Percentiles rank a stretch among this genome's conserved stretches.
These are phyloP conservation scores for Exophiala viscosa DNA, from an alignment of 2,329 filamentous ascomycete species.

Conservation along the genomic window DNA sequence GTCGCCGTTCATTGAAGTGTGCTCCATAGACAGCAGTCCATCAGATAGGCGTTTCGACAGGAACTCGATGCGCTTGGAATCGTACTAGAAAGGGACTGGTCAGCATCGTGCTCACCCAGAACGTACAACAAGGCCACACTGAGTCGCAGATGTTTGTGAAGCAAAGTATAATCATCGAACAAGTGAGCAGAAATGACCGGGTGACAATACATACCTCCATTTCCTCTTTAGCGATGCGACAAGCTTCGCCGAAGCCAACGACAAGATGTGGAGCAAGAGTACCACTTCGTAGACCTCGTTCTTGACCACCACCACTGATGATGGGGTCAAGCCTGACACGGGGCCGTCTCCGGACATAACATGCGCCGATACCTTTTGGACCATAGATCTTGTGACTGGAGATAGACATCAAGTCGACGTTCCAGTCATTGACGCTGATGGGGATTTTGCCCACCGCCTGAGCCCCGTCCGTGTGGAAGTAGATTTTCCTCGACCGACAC, in stretches of 20 bases:
- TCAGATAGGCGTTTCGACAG: conserved; percentile 81
- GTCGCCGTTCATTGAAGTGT: conserved; percentile 88
- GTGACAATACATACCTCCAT: conserved; percentile 67
- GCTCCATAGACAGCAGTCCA: conserved; percentile 82
- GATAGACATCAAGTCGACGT: conserved; percentile 97
- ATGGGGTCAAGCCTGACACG: conserved; percentile 92
- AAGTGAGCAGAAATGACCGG: conserved; percentile 24
- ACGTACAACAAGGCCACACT: not conserved
- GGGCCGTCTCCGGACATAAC: conserved; percentile 87
- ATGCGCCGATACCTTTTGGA: conserved; percentile 93
- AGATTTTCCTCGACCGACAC: conserved; percentile 86
- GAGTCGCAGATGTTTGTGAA: too few relatives aligned
- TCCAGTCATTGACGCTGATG: conserved; percentile 94
- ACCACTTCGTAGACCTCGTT: conserved; percentile 89
- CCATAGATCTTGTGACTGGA: conserved; percentile 99
- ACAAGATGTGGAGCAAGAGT: conserved; percentile 85
- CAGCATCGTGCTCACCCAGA: not conserved
- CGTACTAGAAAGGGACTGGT: conserved; percentile 63
- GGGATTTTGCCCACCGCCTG: conserved; percentile 99
- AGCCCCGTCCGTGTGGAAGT: conserved; percentile 95
- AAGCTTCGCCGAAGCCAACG: conserved; percentile 93
- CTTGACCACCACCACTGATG: conserved; percentile 93
- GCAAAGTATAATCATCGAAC: conserved; percentile 73
- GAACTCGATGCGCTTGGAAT: conserved; percentile 74
- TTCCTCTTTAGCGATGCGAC: conserved; percentile 84